phyloP scores from a whole-genome alignment of 1,284 basidiomycete genomes.

The Takashimella koratensis region DNA sequence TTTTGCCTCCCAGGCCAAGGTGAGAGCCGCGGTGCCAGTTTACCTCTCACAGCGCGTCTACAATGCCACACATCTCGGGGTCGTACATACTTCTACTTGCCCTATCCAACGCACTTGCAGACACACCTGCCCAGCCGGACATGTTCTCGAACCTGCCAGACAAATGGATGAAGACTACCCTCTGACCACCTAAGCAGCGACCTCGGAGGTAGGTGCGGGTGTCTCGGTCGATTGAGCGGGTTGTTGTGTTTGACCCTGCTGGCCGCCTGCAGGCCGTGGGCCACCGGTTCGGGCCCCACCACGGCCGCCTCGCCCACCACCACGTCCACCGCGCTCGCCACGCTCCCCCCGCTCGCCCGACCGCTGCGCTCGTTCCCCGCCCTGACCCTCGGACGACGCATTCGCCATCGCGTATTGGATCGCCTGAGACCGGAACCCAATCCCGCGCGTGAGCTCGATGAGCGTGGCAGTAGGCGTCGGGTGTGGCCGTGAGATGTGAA shows the following conservation, averaged over 20 bases:
- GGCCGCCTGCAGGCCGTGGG: constrained; percentile 3
- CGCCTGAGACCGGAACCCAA: constrained; percentile 86
- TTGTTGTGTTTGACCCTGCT: constrained; percentile 1
- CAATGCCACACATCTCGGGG: no score
- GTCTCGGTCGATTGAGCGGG: neutral
- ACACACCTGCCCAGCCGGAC: no score
- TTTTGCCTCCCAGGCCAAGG: no score
- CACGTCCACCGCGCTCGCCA: constrained; percentile 30
- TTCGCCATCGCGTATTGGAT: constrained; percentile 72
- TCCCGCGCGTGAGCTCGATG: constrained; percentile 91
- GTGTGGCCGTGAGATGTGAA: constrained; percentile 87
- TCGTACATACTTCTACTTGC: no score
- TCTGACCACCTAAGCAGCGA: no score
- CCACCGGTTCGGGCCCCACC: constrained; percentile 22
- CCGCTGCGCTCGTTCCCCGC: constrained; percentile 18
- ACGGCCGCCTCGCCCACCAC: constrained; percentile 26
- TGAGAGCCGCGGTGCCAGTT: no score
- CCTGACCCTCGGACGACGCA: constrained; percentile 9
- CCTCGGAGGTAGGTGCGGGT: no score
- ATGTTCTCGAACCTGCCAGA: no score
- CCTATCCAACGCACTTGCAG: no score
- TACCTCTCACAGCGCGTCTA: no score
- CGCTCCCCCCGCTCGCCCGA: constrained; percentile 21
- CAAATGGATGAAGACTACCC: no score
- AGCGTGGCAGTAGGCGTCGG: constrained; percentile 89